Conservation (phyloP, 768 basidiomycete species). For the Trametes cinnabarina region DNA sequence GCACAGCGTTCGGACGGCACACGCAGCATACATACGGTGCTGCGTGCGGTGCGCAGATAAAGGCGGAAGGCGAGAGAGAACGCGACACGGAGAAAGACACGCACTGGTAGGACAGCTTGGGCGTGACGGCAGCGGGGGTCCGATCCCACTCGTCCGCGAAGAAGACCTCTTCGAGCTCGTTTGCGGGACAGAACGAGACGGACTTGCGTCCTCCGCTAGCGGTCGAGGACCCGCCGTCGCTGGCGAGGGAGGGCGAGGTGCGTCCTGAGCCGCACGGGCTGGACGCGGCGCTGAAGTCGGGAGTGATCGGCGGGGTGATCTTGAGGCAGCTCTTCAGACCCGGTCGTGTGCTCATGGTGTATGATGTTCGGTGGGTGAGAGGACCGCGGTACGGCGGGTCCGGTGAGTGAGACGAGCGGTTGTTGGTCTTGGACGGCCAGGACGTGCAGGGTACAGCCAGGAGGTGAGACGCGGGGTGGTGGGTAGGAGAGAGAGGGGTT, state of each 20-base stretch:
- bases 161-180: constrained; percentile 56
- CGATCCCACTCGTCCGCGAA: constrained; percentile 80
- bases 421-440: not conserved
- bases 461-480: not conserved
- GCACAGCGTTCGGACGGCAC: not conserved
- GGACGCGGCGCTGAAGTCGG: constrained; percentile 16
- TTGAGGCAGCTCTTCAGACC: constrained; percentile 25
- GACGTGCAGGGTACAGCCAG: not conserved
- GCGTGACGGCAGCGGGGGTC: constrained; percentile 64
- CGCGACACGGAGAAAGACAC: constrained; percentile 27
- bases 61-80: not conserved
- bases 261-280: constrained; percentile 22
- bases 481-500: not conserved
- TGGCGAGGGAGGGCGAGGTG: constrained; percentile 15
- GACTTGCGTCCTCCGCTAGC: constrained; percentile 41
- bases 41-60: no score
- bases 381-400: not conserved
- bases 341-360: constrained; percentile 14
- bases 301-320: constrained; percentile 21
- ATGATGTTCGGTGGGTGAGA: no score
- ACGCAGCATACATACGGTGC: no score
- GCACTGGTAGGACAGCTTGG: constrained; percentile 65
- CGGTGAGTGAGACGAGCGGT: not conserved
- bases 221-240: constrained; percentile 6
- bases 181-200: constrained; percentile 58